Evolutionary conservation across 352 stramenopile genomes (phyloP).

Genomic region (Phytophthora nicotianae): DNA sequence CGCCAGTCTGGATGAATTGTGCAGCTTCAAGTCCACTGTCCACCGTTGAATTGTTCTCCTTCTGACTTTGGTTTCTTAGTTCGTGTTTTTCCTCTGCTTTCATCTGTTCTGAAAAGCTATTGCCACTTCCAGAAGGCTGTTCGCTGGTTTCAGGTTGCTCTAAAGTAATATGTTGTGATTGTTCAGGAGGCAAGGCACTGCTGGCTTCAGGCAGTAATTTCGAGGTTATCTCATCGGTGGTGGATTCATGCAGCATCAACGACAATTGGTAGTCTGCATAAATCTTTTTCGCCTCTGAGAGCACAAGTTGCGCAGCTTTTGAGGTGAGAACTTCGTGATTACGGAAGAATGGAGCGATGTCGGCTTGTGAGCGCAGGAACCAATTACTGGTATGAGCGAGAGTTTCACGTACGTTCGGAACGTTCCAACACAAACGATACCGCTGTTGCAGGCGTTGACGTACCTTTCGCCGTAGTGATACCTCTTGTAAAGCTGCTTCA

Average conservation of each 20-base stretch:
- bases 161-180: background rate
- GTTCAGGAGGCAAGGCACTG: background rate
- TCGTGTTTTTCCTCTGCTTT: background rate
- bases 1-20: constrained; percentile 48
- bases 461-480: constrained; percentile 39
- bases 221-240: background rate
- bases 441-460: constrained; percentile 74
- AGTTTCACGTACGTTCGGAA: constrained; percentile 66
- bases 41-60: background rate
- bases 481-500: constrained; percentile 6
- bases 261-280: constrained; percentile 62
- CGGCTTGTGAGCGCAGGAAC: constrained; percentile 61
- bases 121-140: background rate
- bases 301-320: constrained; percentile 41
- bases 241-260: constrained; percentile 36
- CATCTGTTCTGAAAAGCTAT: background rate
- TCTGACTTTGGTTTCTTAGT: constrained; percentile 4
- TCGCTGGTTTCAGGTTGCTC: constrained; percentile 3
- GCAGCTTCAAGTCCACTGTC: constrained; percentile 12
- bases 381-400: constrained; percentile 69
- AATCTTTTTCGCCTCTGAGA: constrained; percentile 56
- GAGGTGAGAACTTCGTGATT: constrained; percentile 38
- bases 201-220: background rate
- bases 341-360: constrained; percentile 67
- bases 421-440: constrained; percentile 68